phyloP scores from a whole-genome alignment of 2,329 filamentous ascomycete species.

The Cladosporium sphaerospermum region DNA sequence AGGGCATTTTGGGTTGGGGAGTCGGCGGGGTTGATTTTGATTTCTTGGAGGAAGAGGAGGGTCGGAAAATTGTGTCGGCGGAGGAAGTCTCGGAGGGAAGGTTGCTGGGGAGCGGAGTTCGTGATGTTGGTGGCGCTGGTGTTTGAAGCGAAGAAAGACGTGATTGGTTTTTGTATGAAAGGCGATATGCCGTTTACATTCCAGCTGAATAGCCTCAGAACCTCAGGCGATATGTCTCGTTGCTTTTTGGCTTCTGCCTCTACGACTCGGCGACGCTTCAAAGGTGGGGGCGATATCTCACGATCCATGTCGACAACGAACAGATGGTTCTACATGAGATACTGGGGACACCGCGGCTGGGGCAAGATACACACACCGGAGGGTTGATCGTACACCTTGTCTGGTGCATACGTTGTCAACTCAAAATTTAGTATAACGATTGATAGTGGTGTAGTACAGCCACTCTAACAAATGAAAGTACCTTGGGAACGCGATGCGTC shows the following conservation, averaged over 20 bases:
- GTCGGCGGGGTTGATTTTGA: constrained; percentile 42
- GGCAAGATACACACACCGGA: neutral
- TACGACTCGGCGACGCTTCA: constrained; percentile 20
- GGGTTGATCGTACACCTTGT: too few species aligned
- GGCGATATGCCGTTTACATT: constrained; percentile 45
- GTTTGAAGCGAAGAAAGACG: constrained; percentile 31
- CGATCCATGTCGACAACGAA: neutral
- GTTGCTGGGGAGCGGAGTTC: constrained; percentile 1
- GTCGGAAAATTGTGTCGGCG: constrained; percentile 40
- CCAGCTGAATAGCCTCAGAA: constrained; percentile 40
- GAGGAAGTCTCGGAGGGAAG: constrained; percentile 39
- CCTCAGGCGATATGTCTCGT: neutral
- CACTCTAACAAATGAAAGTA: too few species aligned
- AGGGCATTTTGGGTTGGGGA: constrained; percentile 35
- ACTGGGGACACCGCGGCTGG: neutral
- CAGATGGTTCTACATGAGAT: too few species aligned
- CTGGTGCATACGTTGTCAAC: too few species aligned
- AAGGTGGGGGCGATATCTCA: constrained; percentile 28
- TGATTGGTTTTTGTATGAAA: constrained; percentile 37
- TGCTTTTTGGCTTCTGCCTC: neutral
- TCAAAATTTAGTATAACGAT: too few species aligned
- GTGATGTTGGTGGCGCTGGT: constrained; percentile 6
- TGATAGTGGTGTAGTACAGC: too few species aligned
- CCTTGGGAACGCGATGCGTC: too few species aligned
- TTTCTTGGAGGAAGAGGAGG: constrained; percentile 44